Percentiles rank a stretch among this genome's conserved stretches.
These are phyloP conservation scores for Hymenotorrendiella dingleyae DNA, from an alignment of 2,329 filamentous ascomycete species.

Conservation along the genomic window DNA sequence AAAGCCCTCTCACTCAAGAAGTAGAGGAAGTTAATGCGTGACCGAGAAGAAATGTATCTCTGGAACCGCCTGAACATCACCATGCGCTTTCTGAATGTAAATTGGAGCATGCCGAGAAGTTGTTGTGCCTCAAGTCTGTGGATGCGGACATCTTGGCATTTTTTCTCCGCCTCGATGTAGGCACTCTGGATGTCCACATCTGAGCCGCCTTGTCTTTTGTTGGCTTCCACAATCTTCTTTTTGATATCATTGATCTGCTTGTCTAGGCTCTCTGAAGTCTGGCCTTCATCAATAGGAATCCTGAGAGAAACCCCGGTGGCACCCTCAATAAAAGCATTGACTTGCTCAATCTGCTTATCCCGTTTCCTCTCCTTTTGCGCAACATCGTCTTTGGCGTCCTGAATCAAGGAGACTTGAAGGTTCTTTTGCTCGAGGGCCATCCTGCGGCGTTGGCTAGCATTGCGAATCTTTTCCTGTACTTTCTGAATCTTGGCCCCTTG, in stretches of 20 bases:
- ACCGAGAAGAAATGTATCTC: slow-evolving; percentile 75
- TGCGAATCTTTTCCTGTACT: slow-evolving; percentile 46
- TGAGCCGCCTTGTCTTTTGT: slow-evolving; percentile 53
- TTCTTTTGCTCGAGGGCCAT: slow-evolving; percentile 59
- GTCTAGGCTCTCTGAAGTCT: slow-evolving; percentile 53
- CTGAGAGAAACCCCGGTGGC: slow-evolving; percentile 51
- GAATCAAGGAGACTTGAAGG: slow-evolving; percentile 45
- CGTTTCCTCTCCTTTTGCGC: slow-evolving; percentile 40
- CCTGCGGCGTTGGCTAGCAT: slow-evolving; percentile 42
- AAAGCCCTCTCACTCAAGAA: slow-evolving; percentile 86
- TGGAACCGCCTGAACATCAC: slow-evolving; percentile 77
- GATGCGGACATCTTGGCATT: slow-evolving; percentile 37
- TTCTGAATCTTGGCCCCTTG: slow-evolving; percentile 45
- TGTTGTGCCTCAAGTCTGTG: slow-evolving; percentile 40
- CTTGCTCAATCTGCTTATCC: slow-evolving; percentile 40
- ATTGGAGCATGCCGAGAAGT: slow-evolving; percentile 40
- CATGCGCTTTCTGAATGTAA: slow-evolving; percentile 63
- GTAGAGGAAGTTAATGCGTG: slow-evolving; percentile 81
- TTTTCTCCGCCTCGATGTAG: slow-evolving; percentile 35
- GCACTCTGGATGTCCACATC: slow-evolving; percentile 56
- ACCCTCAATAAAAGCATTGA: slow-evolving; percentile 48
- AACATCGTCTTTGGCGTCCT: slow-evolving; percentile 42
- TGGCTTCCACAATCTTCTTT: slow-evolving; percentile 52
- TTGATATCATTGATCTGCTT: slow-evolving; percentile 49
- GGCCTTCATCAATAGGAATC: slow-evolving; percentile 57